phyloP scores from a whole-genome alignment of 1,284 basidiomycete genomes.

The Coniferiporia sulphurascens region DNA sequence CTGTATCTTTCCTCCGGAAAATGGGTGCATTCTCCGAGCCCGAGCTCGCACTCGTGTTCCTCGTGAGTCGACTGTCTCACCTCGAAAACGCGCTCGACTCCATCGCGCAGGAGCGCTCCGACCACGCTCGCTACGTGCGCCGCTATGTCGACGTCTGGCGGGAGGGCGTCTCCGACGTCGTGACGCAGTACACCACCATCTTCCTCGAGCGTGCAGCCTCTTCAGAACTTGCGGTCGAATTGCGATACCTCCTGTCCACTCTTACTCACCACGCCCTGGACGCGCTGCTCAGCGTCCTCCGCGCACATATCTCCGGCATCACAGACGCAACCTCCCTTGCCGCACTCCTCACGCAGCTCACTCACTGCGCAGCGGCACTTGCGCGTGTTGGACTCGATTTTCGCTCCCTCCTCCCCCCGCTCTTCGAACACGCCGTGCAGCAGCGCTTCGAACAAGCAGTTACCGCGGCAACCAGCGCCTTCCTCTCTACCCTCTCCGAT shows the following conservation, averaged over 20 bases:
- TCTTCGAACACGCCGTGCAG: constrained; percentile 41
- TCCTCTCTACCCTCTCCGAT: constrained; percentile 8
- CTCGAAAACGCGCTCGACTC: constrained; percentile 41
- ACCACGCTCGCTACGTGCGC: constrained; percentile 74
- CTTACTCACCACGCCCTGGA: constrained; percentile 34
- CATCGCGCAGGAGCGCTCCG: constrained; percentile 42
- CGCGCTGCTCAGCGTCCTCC: constrained; percentile 52
- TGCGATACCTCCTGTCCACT: constrained; percentile 50
- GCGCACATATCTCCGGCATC: constrained; percentile 40
- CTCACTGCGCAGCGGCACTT: constrained; percentile 90
- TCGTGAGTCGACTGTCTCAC: constrained; percentile 55
- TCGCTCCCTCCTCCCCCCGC: constrained; percentile 53
- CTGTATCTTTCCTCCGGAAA: constrained; percentile 78
- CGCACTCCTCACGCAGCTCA: constrained; percentile 85
- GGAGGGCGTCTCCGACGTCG: constrained; percentile 87
- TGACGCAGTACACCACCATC: constrained; percentile 85
- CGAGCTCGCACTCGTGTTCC: constrained; percentile 64
- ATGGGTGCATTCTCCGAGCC: constrained; percentile 63
- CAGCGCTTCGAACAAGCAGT: constrained; percentile 28
- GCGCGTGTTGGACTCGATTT: constrained; percentile 90
- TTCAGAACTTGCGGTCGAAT: constrained; percentile 18
- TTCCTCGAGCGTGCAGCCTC: constrained; percentile 65
- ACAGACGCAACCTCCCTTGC: constrained; percentile 65
- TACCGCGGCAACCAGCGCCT: constrained; percentile 18
- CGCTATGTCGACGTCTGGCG: constrained; percentile 89